Base-by-base conservation (phyloP, 352 stramenopile species). In the Pythium grandisporangium region DNA sequence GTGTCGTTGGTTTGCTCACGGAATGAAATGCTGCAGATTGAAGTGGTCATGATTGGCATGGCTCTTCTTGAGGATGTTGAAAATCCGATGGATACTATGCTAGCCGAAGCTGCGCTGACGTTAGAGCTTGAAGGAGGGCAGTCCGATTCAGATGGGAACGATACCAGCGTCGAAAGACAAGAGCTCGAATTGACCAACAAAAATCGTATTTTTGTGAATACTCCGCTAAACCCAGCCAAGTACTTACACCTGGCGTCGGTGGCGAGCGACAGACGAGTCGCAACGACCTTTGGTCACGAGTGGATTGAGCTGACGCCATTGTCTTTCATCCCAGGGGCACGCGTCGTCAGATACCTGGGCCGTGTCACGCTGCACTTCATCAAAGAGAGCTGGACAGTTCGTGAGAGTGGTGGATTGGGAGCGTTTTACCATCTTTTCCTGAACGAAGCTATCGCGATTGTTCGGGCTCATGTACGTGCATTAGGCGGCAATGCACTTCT, bases 301-400 rank as follows among this genome's bases (percentile, higher is more conserved):
- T 90, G 79, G 76, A 90, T 93, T 33, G 76, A 93, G 50, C 51
- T 93, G 25, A 93, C 79, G 12, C 79, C 79, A 8, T 60, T 93
- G 10, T 76, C 69, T 19, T 88, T 88, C 52, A 88, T 93, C 24
- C 70, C 74, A 13, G 58, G 65, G 3, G 75, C 76, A 20, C 71
- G 76, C 21, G 76, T 93, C 22, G 70, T 61, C 4, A 55, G 76
- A 6, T 95, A 93, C 36, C 61, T 93, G 4, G 83, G 83, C 17
- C 78, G 81, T 33, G 81, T 95, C 37, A 93, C 83, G 40, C 51
- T 95, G 26, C 83, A 95, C 50, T 95, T 95, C 24, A 93, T 95
- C 53, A 92, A 92, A 50, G 83, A 95, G 50, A 92, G 77, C 41
- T 93, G 80, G 80, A 90, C 78, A 0, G 83, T 95, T 33, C 75